These are phyloP conservation scores for Blattamonas nauphoetae DNA, from an alignment of 78 protist genomes.

Conservation along the genomic window DNA sequence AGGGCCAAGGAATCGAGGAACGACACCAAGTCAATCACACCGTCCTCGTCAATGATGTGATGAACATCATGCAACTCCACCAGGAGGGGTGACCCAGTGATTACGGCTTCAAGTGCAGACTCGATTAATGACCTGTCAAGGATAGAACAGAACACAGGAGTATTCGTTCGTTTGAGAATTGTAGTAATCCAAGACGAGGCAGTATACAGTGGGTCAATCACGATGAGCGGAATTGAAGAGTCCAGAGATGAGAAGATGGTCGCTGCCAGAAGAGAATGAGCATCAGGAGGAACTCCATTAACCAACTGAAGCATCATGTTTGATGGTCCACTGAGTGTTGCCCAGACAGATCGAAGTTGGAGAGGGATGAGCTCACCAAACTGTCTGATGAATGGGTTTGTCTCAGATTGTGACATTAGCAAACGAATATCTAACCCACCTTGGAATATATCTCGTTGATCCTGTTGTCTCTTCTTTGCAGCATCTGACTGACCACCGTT, in stretches of 20 bases:
- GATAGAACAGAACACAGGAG: neutral
- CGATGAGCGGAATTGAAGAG: neutral
- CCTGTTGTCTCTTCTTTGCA: neutral
- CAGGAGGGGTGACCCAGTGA: neutral
- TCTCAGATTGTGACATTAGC: neutral
- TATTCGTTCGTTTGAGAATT: neutral
- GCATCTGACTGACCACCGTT: neutral
- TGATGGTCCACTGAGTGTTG: neutral
- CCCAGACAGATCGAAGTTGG: neutral
- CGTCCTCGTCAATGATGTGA: neutral
- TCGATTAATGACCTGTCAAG: neutral
- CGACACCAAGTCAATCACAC: neutral
- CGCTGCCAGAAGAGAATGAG: neutral
- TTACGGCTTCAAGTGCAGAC: neutral
- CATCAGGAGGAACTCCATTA: neutral
- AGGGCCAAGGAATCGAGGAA: neutral
- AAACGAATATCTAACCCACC: neutral
- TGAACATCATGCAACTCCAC: neutral
- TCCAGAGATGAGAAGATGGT: neutral
- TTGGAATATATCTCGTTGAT: neutral
- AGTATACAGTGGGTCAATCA: neutral
- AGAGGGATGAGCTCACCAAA: neutral
- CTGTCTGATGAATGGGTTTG: neutral
- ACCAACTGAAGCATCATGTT: neutral
- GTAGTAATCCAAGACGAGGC: neutral